Evolutionary conservation across 1,284 basidiomycete genomes (phyloP).

Genomic region (Leucoagaricus sp.): DNA sequence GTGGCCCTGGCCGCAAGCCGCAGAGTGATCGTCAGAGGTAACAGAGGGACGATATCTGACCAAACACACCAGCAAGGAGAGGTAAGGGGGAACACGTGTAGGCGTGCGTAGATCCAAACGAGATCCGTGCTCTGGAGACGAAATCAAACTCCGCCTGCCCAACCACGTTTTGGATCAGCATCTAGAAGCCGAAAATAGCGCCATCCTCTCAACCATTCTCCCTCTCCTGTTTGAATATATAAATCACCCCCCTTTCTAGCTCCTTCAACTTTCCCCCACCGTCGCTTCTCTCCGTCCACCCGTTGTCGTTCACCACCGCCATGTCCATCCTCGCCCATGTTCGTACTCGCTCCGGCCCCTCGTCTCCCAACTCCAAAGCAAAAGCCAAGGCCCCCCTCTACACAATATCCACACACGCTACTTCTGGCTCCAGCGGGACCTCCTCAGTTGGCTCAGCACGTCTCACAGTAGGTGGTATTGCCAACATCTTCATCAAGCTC

Average conservation of each 20-base stretch:
- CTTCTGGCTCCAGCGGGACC: not conserved
- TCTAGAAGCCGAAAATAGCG: conserved; percentile 12
- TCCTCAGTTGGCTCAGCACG: conserved; percentile 12
- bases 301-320: not conserved
- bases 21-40: not conserved
- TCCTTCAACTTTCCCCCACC: not conserved
- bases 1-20: not conserved
- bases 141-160: conserved; percentile 7
- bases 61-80: not conserved
- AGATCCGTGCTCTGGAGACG: conserved; percentile 3
- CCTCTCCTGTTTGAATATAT: not conserved
- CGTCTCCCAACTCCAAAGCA: conserved; percentile 13
- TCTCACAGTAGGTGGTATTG: conserved; percentile 40
- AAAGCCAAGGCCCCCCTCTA: conserved; percentile 1
- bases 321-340: conserved; percentile 14
- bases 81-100: not conserved
- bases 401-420: conserved; percentile 13
- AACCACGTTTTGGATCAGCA: conserved; percentile 11
- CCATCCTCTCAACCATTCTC: conserved; percentile 1
- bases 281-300: not conserved
- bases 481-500: conserved; percentile 50
- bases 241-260: not conserved
- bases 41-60: not conserved
- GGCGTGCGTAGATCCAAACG: not conserved
- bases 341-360: conserved; percentile 12